A percentile compares a stretch with the other conserved stretches of the same genome.
Evolutionary conservation across 2,329 filamentous ascomycete genomes (phyloP).

Genomic region (Macrophomina phaseolina): DNA sequence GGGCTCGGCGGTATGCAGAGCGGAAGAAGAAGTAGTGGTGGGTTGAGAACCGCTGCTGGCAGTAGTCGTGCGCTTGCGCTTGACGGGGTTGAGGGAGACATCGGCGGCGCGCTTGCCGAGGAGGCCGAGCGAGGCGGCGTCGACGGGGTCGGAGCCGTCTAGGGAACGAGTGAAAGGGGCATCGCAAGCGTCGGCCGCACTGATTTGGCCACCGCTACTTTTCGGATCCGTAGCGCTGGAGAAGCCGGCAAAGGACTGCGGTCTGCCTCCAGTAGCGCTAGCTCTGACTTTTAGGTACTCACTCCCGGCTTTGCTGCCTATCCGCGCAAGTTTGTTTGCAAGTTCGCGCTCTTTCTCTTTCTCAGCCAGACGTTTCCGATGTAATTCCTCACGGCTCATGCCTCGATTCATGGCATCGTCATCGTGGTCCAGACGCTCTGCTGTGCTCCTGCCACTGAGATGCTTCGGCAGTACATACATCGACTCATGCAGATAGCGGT

Average conservation of each 20-base stretch:
- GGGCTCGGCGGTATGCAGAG: conserved; percentile 36
- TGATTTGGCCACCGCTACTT: background rate
- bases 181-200: conserved; percentile 29
- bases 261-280: background rate
- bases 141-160: conserved; percentile 26
- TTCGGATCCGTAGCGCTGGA: background rate
- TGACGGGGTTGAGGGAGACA: conserved; percentile 50
- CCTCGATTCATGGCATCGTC: conserved; percentile 62
- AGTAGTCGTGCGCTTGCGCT: conserved; percentile 47
- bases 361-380: conserved; percentile 68
- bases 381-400: conserved; percentile 67
- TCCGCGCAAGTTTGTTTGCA: conserved; percentile 68
- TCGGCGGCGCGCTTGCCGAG: conserved; percentile 51
- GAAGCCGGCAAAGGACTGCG: background rate
- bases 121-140: conserved; percentile 49
- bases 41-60: conserved; percentile 30
- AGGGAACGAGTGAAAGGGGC: conserved; percentile 20
- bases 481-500: conserved; percentile 62
- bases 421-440: conserved; percentile 69
- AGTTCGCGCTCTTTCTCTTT: conserved; percentile 76
- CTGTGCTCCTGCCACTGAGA: conserved; percentile 53
- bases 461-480: conserved; percentile 49
- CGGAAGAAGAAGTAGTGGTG: conserved; percentile 26
- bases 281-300: conserved; percentile 67
- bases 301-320: conserved; percentile 68